Conservation (phyloP, 2,329 filamentous ascomycete species). For the Hypoxylon sp. region DNA sequence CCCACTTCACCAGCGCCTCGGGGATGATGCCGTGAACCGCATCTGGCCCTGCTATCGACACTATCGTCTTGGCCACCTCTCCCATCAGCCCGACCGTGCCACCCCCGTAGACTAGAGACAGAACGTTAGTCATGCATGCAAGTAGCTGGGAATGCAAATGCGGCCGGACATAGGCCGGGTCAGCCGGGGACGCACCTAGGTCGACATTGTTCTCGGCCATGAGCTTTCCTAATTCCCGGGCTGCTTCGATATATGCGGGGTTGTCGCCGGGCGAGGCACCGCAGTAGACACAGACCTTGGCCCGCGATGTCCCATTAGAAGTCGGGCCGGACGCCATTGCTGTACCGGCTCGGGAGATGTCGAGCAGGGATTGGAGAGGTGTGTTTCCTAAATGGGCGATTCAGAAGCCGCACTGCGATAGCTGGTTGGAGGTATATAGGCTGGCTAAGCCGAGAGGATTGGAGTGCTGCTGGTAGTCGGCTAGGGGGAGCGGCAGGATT, state of each 20-base stretch:
- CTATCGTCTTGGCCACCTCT: slow-evolving; percentile 86
- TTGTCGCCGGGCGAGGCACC: slow-evolving; percentile 78
- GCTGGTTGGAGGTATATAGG: background rate
- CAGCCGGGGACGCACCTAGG: slow-evolving; percentile 60
- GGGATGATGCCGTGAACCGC: slow-evolving; percentile 95
- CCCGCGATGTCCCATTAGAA: slow-evolving; percentile 49
- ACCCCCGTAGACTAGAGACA: slow-evolving; percentile 80
- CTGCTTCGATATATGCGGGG: slow-evolving; percentile 78
- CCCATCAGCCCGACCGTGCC: slow-evolving; percentile 97
- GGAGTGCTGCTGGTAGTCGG: slow-evolving; percentile 3
- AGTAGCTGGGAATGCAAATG: background rate
- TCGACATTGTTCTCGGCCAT: slow-evolving; percentile 81
- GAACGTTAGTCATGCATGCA: slow-evolving; percentile 6
- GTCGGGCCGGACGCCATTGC: slow-evolving; percentile 52
- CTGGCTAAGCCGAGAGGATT: background rate
- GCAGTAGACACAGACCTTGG: slow-evolving; percentile 94
- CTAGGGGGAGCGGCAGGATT: slow-evolving; percentile 9
- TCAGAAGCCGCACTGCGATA: slow-evolving; percentile 1
- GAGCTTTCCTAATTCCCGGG: slow-evolving; percentile 73
- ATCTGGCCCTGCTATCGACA: slow-evolving; percentile 79
- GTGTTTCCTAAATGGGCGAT: background rate
- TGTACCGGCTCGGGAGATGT: slow-evolving; percentile 3
- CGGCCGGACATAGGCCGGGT: background rate
- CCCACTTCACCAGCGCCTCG: slow-evolving; percentile 79
- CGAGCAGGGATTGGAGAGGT: background rate